Percentiles rank a stretch among this genome's conserved stretches.
Evolutionary conservation across 306 rosid genomes (phyloP).

Genomic region (Glycine tomentella): DNA sequence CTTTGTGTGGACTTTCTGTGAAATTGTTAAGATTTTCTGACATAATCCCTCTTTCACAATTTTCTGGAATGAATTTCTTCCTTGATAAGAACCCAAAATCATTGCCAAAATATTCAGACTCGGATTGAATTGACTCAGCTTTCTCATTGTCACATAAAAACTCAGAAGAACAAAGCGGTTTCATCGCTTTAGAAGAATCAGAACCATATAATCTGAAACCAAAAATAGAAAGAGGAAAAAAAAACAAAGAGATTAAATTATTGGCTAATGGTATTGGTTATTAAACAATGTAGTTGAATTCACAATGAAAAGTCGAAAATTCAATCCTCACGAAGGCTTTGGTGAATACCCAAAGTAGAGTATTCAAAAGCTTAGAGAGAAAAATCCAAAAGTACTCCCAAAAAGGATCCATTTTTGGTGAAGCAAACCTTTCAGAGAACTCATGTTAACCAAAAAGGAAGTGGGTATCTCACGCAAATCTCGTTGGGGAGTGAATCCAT

Average conservation of each 20-base stretch:
- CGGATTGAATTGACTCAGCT: constrained; percentile 39
- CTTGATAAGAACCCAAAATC: too few species aligned
- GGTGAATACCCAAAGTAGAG: constrained; percentile 60
- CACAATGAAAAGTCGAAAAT: constrained; percentile 9
- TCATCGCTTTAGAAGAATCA: constrained; percentile 22
- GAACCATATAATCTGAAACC: constrained; percentile 52
- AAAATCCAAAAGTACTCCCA: too few species aligned
- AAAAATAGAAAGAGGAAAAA: not conserved
- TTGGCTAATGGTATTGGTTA: not conserved
- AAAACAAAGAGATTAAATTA: not conserved
- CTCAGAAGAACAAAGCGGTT: constrained; percentile 28
- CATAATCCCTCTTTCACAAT: too few species aligned
- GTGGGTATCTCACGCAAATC: too few species aligned
- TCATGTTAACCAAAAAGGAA: too few species aligned
- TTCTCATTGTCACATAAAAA: constrained; percentile 30
- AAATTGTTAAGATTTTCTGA: too few species aligned
- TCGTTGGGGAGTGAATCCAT: too few species aligned
- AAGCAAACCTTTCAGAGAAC: too few species aligned
- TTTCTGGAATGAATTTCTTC: too few species aligned
- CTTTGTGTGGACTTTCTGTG: too few species aligned
- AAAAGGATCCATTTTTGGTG: too few species aligned
- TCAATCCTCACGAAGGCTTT: constrained; percentile 59
- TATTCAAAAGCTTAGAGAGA: constrained; percentile 55
- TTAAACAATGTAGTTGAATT: not conserved
- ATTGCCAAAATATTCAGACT: constrained; percentile 35